These are phyloP conservation scores for Trametes versicolor DNA, from an alignment of 1,284 basidiomycete genomes.

Conservation along the genomic window DNA sequence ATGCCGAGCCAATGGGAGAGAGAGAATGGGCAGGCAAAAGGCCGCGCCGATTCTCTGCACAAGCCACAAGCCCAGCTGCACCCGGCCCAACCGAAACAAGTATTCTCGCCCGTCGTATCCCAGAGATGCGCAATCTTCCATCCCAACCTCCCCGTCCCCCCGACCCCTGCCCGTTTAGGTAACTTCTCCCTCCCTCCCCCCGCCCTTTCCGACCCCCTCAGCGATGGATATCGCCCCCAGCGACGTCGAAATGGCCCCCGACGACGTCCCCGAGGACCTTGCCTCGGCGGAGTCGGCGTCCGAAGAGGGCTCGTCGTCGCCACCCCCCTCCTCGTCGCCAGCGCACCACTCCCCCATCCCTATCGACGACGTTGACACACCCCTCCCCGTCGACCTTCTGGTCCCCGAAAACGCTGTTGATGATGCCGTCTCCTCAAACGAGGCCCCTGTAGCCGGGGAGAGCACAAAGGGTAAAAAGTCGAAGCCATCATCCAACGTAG, in stretches of 20 bases:
- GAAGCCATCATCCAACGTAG: slow-evolving; percentile 42
- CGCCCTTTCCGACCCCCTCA: slow-evolving; percentile 23
- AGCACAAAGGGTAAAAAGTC: slow-evolving; percentile 38
- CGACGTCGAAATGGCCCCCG: slow-evolving; percentile 36
- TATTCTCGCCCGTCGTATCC: slow-evolving; percentile 32
- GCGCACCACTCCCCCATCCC: slow-evolving; percentile 42
- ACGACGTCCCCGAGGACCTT: slow-evolving; percentile 30
- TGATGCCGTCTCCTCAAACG: slow-evolving; percentile 19
- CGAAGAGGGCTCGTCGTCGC: slow-evolving; percentile 25
- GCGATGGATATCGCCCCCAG: slow-evolving; percentile 33
- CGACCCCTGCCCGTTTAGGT: slow-evolving; percentile 44
- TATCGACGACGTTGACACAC: slow-evolving; percentile 37
- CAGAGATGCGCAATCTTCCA: slow-evolving; percentile 33
- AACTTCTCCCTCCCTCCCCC: slow-evolving; percentile 38
- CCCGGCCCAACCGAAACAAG: slow-evolving; percentile 37
- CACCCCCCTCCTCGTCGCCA: slow-evolving; percentile 39
- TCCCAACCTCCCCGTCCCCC: slow-evolving; percentile 38
- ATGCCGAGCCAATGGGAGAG: slow-evolving; percentile 46
- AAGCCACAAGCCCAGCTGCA: slow-evolving; percentile 38
- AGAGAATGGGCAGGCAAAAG: slow-evolving; percentile 26
- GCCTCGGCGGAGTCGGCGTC: slow-evolving; percentile 28
- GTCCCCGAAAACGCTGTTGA: slow-evolving; percentile 20
- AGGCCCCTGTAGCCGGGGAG: slow-evolving; percentile 23
- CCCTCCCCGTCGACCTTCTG: slow-evolving; percentile 29
- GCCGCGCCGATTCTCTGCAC: slow-evolving; percentile 40